These are phyloP conservation scores for Nitzschia palea DNA, from an alignment of 108 stramenopile genomes.

Conservation along the genomic window DNA sequence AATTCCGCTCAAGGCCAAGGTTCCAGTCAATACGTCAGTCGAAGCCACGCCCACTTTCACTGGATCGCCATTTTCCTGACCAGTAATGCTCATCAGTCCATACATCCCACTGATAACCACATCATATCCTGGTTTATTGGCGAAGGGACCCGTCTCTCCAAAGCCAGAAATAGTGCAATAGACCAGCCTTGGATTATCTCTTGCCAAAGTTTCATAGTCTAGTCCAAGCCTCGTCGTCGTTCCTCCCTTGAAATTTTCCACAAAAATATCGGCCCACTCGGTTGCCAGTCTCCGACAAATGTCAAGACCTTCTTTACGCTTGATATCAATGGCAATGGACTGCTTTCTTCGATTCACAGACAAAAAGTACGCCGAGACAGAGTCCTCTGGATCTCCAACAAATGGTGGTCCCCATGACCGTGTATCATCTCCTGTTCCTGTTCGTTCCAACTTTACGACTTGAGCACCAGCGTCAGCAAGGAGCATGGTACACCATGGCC, in stretches of 20 bases:
- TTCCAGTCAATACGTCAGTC: constrained; percentile 46
- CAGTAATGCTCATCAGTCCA: constrained; percentile 47
- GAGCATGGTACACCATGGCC: constrained; percentile 51
- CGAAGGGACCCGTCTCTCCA: constrained; percentile 36
- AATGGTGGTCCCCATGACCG: constrained; percentile 52
- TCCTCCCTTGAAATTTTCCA: constrained; percentile 49
- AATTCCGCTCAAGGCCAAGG: constrained; percentile 36
- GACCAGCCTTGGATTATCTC: constrained; percentile 36
- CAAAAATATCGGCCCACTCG: constrained; percentile 42
- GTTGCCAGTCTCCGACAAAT: constrained; percentile 34
- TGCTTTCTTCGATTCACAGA: constrained; percentile 49
- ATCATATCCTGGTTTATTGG: constrained; percentile 42
- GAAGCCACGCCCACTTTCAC: constrained; percentile 53
- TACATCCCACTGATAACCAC: constrained; percentile 40
- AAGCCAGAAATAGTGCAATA: constrained; percentile 45
- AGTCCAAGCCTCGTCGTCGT: constrained; percentile 33
- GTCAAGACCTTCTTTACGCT: constrained; percentile 21
- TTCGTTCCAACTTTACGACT: constrained; percentile 44
- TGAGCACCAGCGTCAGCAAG: constrained; percentile 41
- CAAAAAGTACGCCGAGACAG: constrained; percentile 41
- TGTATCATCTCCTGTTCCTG: constrained; percentile 42
- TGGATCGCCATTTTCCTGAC: constrained; percentile 27
- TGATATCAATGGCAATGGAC: constrained; percentile 41
- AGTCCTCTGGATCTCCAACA: constrained; percentile 6
- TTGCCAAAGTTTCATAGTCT: constrained; percentile 35